Conservation (phyloP, 2,329 filamentous ascomycete genomes). For the Botrytis pseudocinerea region DNA sequence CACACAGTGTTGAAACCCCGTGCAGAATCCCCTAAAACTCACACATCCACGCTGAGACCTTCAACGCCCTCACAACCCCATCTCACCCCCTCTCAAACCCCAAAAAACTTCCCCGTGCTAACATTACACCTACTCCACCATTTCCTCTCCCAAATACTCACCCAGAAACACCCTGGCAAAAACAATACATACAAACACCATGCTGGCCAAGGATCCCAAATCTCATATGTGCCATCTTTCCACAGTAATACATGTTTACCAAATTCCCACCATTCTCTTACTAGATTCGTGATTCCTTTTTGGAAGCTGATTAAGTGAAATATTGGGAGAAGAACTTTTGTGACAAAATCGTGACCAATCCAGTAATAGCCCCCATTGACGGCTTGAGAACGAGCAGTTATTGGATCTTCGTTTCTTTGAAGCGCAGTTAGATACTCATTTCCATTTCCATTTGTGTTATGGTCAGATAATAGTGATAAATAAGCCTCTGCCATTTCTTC, state of each 20-base stretch:
- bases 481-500: constrained; percentile 52
- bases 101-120: constrained; percentile 63
- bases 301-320: constrained; percentile 38
- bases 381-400: constrained; percentile 34
- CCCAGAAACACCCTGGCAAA: constrained; percentile 54
- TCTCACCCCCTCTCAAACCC: not conserved
- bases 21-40: no score
- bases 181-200: constrained; percentile 59
- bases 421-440: not conserved
- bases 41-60: no score
- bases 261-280: constrained; percentile 39
- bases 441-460: constrained; percentile 24
- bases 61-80: no score
- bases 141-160: constrained; percentile 45
- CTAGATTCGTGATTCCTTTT: constrained; percentile 30
- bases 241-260: constrained; percentile 48
- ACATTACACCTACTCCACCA: constrained; percentile 68
- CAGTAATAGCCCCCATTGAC: constrained; percentile 54
- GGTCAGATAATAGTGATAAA: constrained; percentile 47
- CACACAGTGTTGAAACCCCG: no score
- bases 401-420: constrained; percentile 15
- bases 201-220: constrained; percentile 57
- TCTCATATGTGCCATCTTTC: constrained; percentile 56
- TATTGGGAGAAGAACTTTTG: constrained; percentile 50
- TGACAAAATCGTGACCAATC: constrained; percentile 64